phyloP scores from a whole-genome alignment of 2,329 filamentous ascomycete genomes.

The Mycosphaerella arachidis region DNA sequence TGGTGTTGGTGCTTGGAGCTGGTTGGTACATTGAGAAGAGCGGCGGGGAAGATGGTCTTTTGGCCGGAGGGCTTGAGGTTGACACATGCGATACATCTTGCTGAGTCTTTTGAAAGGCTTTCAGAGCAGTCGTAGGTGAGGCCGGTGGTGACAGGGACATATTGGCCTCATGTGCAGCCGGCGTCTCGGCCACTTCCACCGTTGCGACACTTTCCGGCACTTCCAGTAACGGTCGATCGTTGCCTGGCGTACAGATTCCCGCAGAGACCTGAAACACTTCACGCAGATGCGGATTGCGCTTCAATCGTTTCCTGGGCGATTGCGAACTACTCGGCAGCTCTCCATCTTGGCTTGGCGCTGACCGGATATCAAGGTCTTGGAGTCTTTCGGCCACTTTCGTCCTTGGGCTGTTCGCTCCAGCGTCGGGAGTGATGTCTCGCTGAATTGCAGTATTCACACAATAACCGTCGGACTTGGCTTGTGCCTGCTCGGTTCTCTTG shows the following conservation, averaged over 20 bases:
- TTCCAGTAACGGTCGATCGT: not conserved
- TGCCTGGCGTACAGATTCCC: not conserved
- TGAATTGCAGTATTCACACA: not conserved
- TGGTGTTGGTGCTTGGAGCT: too few relatives aligned
- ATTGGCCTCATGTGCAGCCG: not conserved
- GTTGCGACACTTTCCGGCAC: not conserved
- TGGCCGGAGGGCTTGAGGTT: slow-evolving; percentile 1
- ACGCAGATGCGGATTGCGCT: slow-evolving; percentile 7
- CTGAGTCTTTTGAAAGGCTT: not conserved
- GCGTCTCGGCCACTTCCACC: not conserved
- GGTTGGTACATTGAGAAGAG: not conserved
- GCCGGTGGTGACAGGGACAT: not conserved
- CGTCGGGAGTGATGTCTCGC: not conserved
- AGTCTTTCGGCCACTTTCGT: slow-evolving; percentile 28
- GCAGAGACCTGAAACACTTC: not conserved
- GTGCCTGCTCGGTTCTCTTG: slow-evolving; percentile 14
- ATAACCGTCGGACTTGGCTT: not conserved
- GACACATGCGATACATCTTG: not conserved
- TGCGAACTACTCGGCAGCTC: slow-evolving; percentile 6
- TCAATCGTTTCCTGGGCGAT: slow-evolving; percentile 23
- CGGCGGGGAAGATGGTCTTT: slow-evolving; percentile 16
- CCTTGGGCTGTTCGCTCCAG: slow-evolving; percentile 26
- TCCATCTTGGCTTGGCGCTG: not conserved
- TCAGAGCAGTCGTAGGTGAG: slow-evolving; percentile 1
- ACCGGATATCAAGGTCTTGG: slow-evolving; percentile 19